A percentile compares a stretch with the other conserved stretches of the same genome.
Evolutionary conservation across 2,329 filamentous ascomycete genomes (phyloP).

Genomic region (Paraphaeosphaeria sporulosa): DNA sequence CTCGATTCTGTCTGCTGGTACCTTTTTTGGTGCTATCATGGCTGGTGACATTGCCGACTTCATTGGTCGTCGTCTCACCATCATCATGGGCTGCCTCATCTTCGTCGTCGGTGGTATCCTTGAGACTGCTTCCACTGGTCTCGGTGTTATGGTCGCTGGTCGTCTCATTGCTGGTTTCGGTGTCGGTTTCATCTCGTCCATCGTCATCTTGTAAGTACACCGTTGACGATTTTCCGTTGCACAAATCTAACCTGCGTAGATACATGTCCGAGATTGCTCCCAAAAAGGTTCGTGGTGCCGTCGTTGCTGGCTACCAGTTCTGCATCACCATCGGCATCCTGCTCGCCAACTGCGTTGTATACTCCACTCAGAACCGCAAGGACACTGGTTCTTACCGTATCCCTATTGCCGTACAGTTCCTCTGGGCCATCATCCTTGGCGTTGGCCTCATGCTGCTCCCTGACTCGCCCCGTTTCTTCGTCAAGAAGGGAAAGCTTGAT

Average conservation of each 20-base stretch:
- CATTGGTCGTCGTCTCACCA: slow-evolving; percentile 70
- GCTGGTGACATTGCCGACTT: slow-evolving; percentile 66
- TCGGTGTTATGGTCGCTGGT: slow-evolving; percentile 73
- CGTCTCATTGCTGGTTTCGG: slow-evolving; percentile 78
- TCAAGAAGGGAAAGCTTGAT: slow-evolving; percentile 77
- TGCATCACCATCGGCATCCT: slow-evolving; percentile 83
- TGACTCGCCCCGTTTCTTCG: slow-evolving; percentile 86
- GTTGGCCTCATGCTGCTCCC: slow-evolving; percentile 77
- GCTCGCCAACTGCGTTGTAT: slow-evolving; percentile 77
- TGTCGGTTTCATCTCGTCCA: slow-evolving; percentile 75
- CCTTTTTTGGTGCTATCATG: slow-evolving; percentile 75
- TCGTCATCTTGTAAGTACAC: slow-evolving; percentile 58
- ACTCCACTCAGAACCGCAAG: slow-evolving; percentile 69
- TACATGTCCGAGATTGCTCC: slow-evolving; percentile 86
- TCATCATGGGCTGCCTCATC: slow-evolving; percentile 68
- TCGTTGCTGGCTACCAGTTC: slow-evolving; percentile 84
- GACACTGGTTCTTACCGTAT: slow-evolving; percentile 78
- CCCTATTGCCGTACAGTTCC: slow-evolving; percentile 81
- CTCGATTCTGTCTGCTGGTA: slow-evolving; percentile 78
- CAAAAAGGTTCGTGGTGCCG: slow-evolving; percentile 75
- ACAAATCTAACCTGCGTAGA: slow-evolving; percentile 26
- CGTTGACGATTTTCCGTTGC: not conserved
- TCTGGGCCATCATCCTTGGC: slow-evolving; percentile 80
- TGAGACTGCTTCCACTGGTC: slow-evolving; percentile 67
- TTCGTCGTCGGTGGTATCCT: slow-evolving; percentile 64